A percentile compares a stretch with the other conserved stretches of the same genome.
Conservation (phyloP, 1,284 basidiomycete genomes). For the Stygiomarasmius scandens region DNA sequence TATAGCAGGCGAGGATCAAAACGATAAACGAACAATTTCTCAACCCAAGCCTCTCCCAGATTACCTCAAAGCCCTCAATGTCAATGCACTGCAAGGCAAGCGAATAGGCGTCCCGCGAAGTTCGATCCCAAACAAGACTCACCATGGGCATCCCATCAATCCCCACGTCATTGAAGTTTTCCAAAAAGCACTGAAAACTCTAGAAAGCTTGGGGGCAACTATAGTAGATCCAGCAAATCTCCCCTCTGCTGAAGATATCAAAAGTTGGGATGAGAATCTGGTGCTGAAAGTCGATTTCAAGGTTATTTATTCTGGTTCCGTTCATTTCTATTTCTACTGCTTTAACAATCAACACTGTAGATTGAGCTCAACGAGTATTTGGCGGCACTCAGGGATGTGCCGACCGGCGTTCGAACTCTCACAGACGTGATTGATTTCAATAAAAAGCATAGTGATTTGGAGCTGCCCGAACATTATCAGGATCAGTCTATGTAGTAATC, state of each 20-base stretch:
- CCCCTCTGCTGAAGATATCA: conserved; percentile 57
- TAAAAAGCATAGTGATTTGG: conserved; percentile 47
- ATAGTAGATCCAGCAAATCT: conserved; percentile 66
- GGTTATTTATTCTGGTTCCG: conserved; percentile 28
- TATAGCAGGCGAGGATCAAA: conserved; percentile 62
- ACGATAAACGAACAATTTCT: conserved; percentile 62
- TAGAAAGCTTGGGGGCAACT: conserved; percentile 57
- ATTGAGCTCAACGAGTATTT: conserved; percentile 54
- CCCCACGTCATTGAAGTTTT: conserved; percentile 49
- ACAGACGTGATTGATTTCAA: conserved; percentile 62
- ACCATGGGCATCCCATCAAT: conserved; percentile 39
- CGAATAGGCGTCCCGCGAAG: conserved; percentile 62
- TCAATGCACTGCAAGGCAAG: conserved; percentile 53
- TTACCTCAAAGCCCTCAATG: conserved; percentile 53
- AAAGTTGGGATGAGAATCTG: conserved; percentile 49
- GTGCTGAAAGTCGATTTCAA: conserved; percentile 63
- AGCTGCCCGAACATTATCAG: conserved; percentile 54
- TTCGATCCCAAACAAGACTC: conserved; percentile 45
- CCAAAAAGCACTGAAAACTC: conserved; percentile 48
- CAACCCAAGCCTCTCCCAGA: conserved; percentile 59
- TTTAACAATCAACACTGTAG: conserved; percentile 31
- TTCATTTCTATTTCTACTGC: background rate
- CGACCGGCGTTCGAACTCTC: conserved; percentile 55
- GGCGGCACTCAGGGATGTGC: conserved; percentile 43
- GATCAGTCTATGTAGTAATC: conserved; percentile 33